Base-by-base conservation (phyloP, 495 filamentous ascomycete species). In the Xylaria telfairii region DNA sequence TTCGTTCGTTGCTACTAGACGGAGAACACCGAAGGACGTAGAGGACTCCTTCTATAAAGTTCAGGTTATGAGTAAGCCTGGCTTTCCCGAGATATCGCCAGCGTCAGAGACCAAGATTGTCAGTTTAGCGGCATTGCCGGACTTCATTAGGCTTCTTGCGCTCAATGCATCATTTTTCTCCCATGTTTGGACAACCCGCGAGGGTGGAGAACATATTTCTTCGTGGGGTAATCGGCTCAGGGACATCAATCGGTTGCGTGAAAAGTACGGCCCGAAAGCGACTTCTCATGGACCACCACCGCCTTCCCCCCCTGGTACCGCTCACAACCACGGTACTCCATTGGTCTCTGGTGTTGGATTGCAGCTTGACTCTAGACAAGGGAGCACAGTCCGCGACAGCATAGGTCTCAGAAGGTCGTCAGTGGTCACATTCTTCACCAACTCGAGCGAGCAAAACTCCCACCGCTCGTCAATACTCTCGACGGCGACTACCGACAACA, bases 101-200 rank as follows among this genome's bases (percentile, higher is more conserved):
- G 94, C 94, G 0, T 90, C 92, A 12, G 91, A 92, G 67, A 90
- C 92, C 6, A 98, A 98, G 80, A 88, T 98, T 59, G 85, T 99
- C 65, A 93, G 91, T 39, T 88, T 93, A 30, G 87, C 87, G 70
- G 90, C 91, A 7, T 84, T 99, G 5, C 91, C 95, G 6, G 84
- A 89, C n/a, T 97, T 96, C 76, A 91, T 97, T 46, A 92, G 96
- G 28, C 91, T 97, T 71, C 85, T 99, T 8, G 94, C 95, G 1
- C 86, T 98, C 69, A 98, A 97, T 78, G 94, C 96, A 1, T 96
- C 93, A 15, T 93, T 98, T 21, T 97, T 97, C 80, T 92, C 91
- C 8, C 88, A 92, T 59, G 95, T 98, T 56, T 98, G 96, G 93
- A 81, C 83, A 12, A 91, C 90, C 75, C 89, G 90, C 69, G 88